phyloP scores from a whole-genome alignment of 441 rosid genomes.

The Populus tomentosa region DNA sequence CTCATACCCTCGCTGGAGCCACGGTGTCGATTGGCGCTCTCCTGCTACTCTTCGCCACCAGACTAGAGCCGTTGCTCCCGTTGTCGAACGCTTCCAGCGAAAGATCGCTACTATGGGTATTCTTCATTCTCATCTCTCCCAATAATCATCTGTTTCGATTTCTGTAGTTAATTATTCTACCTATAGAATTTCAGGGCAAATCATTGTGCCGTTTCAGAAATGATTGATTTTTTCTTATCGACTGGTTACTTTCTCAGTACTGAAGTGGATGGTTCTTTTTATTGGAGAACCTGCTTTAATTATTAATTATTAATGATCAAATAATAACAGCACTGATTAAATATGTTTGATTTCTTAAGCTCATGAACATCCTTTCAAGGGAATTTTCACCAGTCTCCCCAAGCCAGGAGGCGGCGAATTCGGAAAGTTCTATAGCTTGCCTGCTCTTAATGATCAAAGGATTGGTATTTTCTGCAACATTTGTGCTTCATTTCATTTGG shows the following conservation, averaged over 20 bases:
- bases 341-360: constrained; percentile 42
- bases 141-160: not conserved
- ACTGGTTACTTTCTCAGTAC: not conserved
- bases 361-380: constrained; percentile 80
- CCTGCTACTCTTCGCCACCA: constrained; percentile 57
- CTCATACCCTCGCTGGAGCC: constrained; percentile 71
- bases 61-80: constrained; percentile 58
- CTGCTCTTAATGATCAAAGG: constrained; percentile 92
- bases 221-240: not conserved
- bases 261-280: not conserved
- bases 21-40: constrained; percentile 60
- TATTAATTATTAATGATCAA: not conserved
- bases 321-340: not conserved
- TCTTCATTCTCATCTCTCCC: not conserved
- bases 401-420: constrained; percentile 98
- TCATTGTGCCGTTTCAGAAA: not conserved
- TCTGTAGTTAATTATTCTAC: not conserved
- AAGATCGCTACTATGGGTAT: constrained; percentile 86
- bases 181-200: not conserved
- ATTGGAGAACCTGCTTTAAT: not conserved
- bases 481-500: not conserved
- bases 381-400: constrained; percentile 76
- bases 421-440: constrained; percentile 92
- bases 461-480: constrained; percentile 46
- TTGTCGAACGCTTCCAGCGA: constrained; percentile 57